Conservation (phyloP, 2,329 filamentous ascomycete genomes). For the Metarhizium guizhouense region DNA sequence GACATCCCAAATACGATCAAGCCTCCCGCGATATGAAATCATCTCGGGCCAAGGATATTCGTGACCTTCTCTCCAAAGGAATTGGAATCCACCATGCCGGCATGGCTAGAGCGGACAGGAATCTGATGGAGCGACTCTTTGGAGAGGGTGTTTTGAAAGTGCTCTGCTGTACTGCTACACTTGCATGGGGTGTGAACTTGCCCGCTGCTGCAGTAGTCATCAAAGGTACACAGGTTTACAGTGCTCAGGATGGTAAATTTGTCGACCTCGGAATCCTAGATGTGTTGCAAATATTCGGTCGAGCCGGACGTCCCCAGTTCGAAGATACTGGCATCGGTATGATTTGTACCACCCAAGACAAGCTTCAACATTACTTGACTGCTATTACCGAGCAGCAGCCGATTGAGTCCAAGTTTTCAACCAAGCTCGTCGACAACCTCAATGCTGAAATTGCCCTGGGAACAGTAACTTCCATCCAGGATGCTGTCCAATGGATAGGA, state of each 20-base stretch:
- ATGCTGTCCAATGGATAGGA: constrained; percentile 94
- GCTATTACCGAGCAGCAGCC: constrained; percentile 94
- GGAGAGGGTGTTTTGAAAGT: constrained; percentile 89
- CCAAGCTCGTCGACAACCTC: constrained; percentile 89
- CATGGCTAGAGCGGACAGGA: constrained; percentile 89
- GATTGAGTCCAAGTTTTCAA: constrained; percentile 93
- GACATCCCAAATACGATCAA: constrained; percentile 70
- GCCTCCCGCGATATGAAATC: constrained; percentile 78
- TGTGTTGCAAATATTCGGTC: constrained; percentile 95
- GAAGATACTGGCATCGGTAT: constrained; percentile 97
- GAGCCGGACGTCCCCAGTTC: constrained; percentile 94
- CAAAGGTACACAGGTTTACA: constrained; percentile 97
- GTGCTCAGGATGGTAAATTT: constrained; percentile 91
- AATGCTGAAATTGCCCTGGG: constrained; percentile 92
- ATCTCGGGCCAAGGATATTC: constrained; percentile 76
- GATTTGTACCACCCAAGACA: constrained; percentile 95
- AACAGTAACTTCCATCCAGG: constrained; percentile 87
- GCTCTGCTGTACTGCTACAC: constrained; percentile 92
- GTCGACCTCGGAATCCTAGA: constrained; percentile 94
- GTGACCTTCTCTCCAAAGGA: constrained; percentile 83
- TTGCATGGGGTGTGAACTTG: constrained; percentile 98
- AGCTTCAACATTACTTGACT: constrained; percentile 79
- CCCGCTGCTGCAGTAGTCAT: constrained; percentile 94
- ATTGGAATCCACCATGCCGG: constrained; percentile 95
- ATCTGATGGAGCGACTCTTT: constrained; percentile 91